These are phyloP conservation scores for Mortierella sp. DNA, from an alignment of 371 early-diverging fungal genomes.

Conservation along the genomic window DNA sequence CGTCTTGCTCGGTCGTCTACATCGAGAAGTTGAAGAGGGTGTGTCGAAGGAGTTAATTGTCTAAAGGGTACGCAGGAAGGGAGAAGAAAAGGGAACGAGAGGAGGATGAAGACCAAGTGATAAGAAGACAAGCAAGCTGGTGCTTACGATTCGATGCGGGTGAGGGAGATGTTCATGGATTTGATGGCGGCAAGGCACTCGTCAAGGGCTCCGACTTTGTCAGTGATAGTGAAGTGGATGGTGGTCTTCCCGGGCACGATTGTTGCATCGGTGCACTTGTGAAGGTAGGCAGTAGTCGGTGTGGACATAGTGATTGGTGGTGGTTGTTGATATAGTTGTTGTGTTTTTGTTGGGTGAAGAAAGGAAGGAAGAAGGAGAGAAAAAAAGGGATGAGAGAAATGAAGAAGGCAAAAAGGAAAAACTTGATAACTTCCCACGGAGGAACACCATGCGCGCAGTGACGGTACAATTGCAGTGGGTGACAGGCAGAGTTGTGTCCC, in stretches of 20 bases:
- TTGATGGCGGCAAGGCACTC: slow-evolving; percentile 84
- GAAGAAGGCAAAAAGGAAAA: background rate
- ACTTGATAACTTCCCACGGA: slow-evolving; percentile 24
- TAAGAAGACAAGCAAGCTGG: background rate
- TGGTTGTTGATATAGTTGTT: background rate
- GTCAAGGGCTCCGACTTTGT: slow-evolving; percentile 90
- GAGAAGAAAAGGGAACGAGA: background rate
- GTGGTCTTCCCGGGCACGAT: slow-evolving; percentile 30
- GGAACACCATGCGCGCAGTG: background rate
- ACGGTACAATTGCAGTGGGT: background rate
- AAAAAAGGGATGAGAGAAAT: background rate
- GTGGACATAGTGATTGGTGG: background rate
- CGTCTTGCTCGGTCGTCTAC: slow-evolving; percentile 79
- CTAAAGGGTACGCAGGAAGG: too few species aligned
- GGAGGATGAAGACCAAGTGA: background rate
- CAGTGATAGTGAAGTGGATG: slow-evolving; percentile 83
- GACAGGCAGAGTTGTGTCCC: background rate
- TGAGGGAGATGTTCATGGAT: slow-evolving; percentile 83
- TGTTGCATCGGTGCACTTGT: slow-evolving; percentile 47
- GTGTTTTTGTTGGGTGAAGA: background rate
- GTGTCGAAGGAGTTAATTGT: background rate
- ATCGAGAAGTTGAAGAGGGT: background rate
- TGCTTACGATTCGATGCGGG: slow-evolving; percentile 92
- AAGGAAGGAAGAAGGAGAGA: background rate
- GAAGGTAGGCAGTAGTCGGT: slow-evolving; percentile 29